Evolutionary conservation across 495 filamentous ascomycete species (phyloP).

Genomic region (Aspergillus cavernicola): DNA sequence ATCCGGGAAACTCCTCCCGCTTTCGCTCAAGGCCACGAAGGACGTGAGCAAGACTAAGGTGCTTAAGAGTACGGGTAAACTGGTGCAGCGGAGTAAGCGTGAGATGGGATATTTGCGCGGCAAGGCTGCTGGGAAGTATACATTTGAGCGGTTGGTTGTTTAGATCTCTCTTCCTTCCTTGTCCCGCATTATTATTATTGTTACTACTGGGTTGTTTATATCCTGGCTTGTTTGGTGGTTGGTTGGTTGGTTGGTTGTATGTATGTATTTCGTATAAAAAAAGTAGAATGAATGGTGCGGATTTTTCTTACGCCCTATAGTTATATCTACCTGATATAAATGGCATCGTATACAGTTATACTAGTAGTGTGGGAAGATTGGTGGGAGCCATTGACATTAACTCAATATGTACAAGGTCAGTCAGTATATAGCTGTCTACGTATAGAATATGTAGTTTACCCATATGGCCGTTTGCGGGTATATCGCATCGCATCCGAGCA

Average conservation of each 20-base stretch:
- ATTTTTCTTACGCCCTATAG: neutral
- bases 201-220: too few relatives aligned
- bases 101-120: slow-evolving; percentile 70
- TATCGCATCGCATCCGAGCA: neutral
- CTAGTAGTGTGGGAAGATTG: too few relatives aligned
- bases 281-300: slow-evolving; percentile 1
- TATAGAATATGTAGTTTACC: slow-evolving; percentile 2
- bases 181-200: too few relatives aligned
- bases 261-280: slow-evolving; percentile 5
- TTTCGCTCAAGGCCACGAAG: slow-evolving; percentile 66
- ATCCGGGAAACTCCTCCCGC: slow-evolving; percentile 48
- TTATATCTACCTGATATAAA: too few relatives aligned
- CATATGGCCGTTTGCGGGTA: slow-evolving; percentile 1
- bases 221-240: neutral
- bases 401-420: slow-evolving; percentile 10
- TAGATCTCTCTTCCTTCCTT: too few relatives aligned
- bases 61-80: slow-evolving; percentile 48
- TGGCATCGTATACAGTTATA: too few relatives aligned
- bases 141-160: slow-evolving; percentile 66
- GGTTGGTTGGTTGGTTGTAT: neutral
- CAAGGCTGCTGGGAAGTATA: slow-evolving; percentile 71
- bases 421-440: slow-evolving; percentile 11
- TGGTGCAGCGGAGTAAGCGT: slow-evolving; percentile 57
- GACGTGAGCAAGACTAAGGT: slow-evolving; percentile 52
- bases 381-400: slow-evolving; percentile 2